A percentile compares a stretch with the other conserved stretches of the same genome.
Conservation (phyloP, 148 eudicot genomes). For the Rhododendron molle region DNA sequence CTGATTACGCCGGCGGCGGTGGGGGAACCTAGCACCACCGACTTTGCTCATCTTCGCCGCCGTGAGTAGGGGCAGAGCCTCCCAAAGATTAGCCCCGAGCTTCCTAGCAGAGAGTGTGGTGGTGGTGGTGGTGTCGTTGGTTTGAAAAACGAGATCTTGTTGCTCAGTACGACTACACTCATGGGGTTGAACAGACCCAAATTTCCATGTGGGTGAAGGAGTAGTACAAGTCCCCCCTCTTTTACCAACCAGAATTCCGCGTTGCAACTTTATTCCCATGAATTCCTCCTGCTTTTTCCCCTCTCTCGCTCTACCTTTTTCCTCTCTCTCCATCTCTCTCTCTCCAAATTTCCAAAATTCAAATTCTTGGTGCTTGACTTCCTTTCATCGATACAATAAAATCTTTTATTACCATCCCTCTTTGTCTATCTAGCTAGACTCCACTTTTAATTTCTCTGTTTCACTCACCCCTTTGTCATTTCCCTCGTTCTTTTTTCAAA, state of each 20-base stretch:
- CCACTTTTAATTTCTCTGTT: not conserved
- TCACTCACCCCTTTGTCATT: not conserved
- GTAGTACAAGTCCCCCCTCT: constrained; percentile 49
- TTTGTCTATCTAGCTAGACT: not conserved
- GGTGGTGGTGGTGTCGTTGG: not conserved
- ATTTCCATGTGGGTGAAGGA: constrained; percentile 75
- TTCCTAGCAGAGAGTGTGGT: constrained; percentile 59
- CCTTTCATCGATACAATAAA: not conserved
- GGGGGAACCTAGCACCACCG: constrained; percentile 14
- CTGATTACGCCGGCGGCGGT: constrained; percentile 12
- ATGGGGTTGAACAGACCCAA: constrained; percentile 29
- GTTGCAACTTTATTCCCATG: constrained; percentile 61
- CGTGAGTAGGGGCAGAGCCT: constrained; percentile 40
- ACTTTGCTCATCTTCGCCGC: constrained; percentile 34
- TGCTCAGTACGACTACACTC: not conserved
- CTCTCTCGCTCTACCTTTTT: constrained; percentile 34
- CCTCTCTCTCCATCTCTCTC: constrained; percentile 15
- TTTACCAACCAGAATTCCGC: constrained; percentile 50
- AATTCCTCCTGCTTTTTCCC: constrained; percentile 41
- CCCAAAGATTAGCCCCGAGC: constrained; percentile 76
- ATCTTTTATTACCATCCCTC: not conserved
- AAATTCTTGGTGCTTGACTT: constrained; percentile 16
- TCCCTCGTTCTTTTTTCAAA: not conserved
- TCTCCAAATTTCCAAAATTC: constrained; percentile 10
- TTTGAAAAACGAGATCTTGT: constrained; percentile 18